Base-by-base conservation (phyloP, 768 basidiomycete species). In the Calocybe indica region DNA sequence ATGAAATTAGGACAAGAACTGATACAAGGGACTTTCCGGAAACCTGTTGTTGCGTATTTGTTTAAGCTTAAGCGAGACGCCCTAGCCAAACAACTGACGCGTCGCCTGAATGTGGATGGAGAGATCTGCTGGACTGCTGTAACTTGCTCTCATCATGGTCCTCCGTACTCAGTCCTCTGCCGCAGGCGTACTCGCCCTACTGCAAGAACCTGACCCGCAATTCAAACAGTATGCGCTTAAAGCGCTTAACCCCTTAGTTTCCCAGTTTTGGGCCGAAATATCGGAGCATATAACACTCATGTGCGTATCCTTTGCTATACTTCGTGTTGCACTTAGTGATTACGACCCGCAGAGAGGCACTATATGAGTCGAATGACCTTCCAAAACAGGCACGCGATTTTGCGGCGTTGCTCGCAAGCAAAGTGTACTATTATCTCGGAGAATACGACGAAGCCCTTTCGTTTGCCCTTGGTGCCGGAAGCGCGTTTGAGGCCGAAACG, bases 261-360 rank as follows among this genome's bases (percentile, higher is more conserved):
- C 93, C 35, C 85, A 89, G 58, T 98, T 97, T 67, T 99, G 96
- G 96, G 87, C 95, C 40, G 96, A 99, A 75, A 95, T 98, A 59
- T 93, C 92, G 56, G 96, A 99, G 66, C 82, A 89, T 62, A 85
- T 97, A 58, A 79, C 87, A 32, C 71, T 83, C 50, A 92, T 98
- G 94, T 91, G 63, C 58, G 90, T 72, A 5, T 42, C 45, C 34
- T 53, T 50, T 33, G 49, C 51, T 34, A 39, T 46, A 42, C 28
- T 46, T 45, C 13, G 34, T 49, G 47, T 40, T 34, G 29, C 22
- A 40, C n/a, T 41, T 43, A 44, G 51, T 48, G 50, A 38, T 11
- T 52, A 5, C 48, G 14, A n/a, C 45, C 13, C 5, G 35, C 62
- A 98, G 95, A 57, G 96, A 99, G 66, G 78, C 85, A 0, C 69